Evolutionary conservation across 164 flowering plant genomes (phyloP), one percentile per base, ranked within the genome.

Genomic region (Chimonanthus salicifolius): DNA sequence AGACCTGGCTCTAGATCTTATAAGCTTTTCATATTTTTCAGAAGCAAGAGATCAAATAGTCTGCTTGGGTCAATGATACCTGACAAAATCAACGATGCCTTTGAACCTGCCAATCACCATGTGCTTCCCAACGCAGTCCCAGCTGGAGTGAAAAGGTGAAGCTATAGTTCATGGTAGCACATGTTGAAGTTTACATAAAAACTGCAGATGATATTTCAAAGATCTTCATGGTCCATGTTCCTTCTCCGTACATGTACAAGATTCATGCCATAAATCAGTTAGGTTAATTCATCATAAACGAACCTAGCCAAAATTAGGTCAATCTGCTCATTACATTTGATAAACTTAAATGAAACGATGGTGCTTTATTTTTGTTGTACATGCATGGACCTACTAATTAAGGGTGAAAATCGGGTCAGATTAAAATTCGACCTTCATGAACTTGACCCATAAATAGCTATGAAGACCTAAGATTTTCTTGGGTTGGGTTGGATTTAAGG

Each of bases 31-130:
- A 21, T 5, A 48, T 49, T 67, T 75, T 43, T 58, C 86, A 88
- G 90, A 79, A 77, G 82, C 74, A 86, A 75, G 80, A 89, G 88
- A 77, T 83, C 94, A 54, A 82, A 71, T 78, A 81, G 88, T 73
- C 77, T 94, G 75, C 88, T 94, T 44, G 91, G 93, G 71, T 86
- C 96, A 69, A 80, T 94, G 73, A 78, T 92, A 62, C 97, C 97
- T 64, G 79, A 84, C 62, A 80, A 90, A 8, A 83, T 94, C 44
- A 88, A 74, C 65, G 96, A 89, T 82, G 92, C 82, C 16, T 75
- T 92, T 64, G 97, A 90, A 83, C 87, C 90, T 46, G 84, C 90
- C 62, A 78, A 90, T 82, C 98, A 93, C 72, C 87, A 87, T 75
- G 86, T 94, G 44, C 88, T 89, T 77, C 98, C 87, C 69, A 87